Base-by-base conservation (phyloP, 768 basidiomycete species). In the Grammothele lineata region DNA sequence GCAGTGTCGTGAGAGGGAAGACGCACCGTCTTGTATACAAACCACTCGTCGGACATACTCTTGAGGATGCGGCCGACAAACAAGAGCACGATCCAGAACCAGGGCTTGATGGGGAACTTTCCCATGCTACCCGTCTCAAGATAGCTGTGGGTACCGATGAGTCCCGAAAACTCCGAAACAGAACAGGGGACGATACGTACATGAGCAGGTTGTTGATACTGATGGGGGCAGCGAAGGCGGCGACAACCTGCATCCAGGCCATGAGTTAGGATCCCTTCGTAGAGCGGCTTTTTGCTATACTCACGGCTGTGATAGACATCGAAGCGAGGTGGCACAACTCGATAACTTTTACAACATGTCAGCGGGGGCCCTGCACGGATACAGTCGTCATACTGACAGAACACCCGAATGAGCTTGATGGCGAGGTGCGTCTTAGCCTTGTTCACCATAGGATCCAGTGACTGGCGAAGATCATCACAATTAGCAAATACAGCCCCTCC, bases 71-170 rank as follows among this genome's bases (percentile, higher is more conserved):
- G 65, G 8, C 68, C 70, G 12, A 69, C 42, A 42, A 66, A 63
- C 6, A 70, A 54, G 38, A 51, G 59, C 1, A 55, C 43, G 18
- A 77, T 66, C 74, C 76, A 78, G 8, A 80, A 67, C 67, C 75
- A 75, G 0, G 78, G 77, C n/a, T 68, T 65, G 40, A 75, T 50
- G 6, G 55, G 9, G 70, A 63, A 19, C 55, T 61, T 37, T 68
- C 51, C 3, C 27, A 7, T 30, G 27, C 70, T 72, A 22, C 60
- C 55, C 19, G 51, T 63, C 50, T 75, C 70, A 19, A 74, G 55
- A 53, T 73, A 68, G 43, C 56, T 60, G 34, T 18, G n/a, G 8
- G 21, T 26, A 3, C 39, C 18, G 7, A 17, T 4, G 14, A 30
- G 12, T 18, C 53, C 41, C 26, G n/a, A 9, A 44, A 19, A 15